Evolutionary conservation across 2,329 filamentous ascomycete genomes (phyloP), one percentile per base, ranked within the genome.

Genomic region (Trichoderma atroviride): DNA sequence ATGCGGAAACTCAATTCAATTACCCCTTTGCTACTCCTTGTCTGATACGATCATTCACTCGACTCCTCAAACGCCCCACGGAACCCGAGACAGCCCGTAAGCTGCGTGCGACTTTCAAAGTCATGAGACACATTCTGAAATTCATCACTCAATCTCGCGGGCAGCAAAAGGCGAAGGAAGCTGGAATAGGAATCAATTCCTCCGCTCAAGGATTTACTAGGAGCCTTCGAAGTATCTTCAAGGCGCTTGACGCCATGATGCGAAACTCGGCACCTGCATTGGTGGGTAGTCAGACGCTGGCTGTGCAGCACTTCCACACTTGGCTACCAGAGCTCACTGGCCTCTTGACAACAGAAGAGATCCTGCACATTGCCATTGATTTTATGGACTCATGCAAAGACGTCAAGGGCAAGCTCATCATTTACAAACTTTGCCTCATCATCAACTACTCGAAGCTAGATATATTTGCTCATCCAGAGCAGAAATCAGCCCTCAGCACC

Each of bases 261-360:
- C 89, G 90, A 70, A 97, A 93, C 78, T 85, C 89, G 1, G 92
- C 93, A 2, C 92, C 96, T 0, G 90, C 94, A 22, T 83, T 98
- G 29, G 92, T 98, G 16, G 96, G 96, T 40, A 98, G 92, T 72
- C 97, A 99, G 81, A 98, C 96, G 0, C 83, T 99, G 61, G 90
- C 96, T 2, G 94, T 98, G 14, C 96, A 99, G 79, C 93, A 98
- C 78, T 97, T 98, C 78, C 95, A 98, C 77, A 92, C 92, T 0
- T 99, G 96, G 96, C 83, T 99, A n/a, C 95, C 96, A 0, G 95
- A 98, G 77, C 87, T 99, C 11, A 85, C 88, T 0, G 89, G 90
- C 1, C 85, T 96, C 47, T 85, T 98, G 76, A 88, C 87, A 4
- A 89, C 91, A 0, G 91, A 94, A 74, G 95, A 98, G 78, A 95